Conservation (phyloP, 164 flowering plant species). For the Cinnamomum chago region DNA sequence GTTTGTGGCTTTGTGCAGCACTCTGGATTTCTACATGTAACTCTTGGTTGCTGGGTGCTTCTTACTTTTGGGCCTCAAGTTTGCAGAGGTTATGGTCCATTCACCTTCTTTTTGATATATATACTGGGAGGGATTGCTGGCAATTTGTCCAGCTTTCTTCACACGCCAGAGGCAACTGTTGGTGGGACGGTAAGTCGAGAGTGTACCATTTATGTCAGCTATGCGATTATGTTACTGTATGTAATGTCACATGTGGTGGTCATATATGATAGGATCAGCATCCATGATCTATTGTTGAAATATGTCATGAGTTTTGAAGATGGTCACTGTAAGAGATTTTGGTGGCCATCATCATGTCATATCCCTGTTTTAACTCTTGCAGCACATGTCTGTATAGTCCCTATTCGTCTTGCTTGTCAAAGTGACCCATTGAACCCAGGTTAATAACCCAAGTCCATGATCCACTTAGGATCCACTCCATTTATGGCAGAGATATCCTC, state of each 20-base stretch:
- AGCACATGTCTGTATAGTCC: neutral
- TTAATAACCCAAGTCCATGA: too few species aligned
- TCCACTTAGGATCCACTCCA: too few species aligned
- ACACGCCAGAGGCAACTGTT: conserved; percentile 66
- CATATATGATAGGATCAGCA: neutral
- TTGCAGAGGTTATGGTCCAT: conserved; percentile 54
- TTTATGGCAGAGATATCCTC: too few species aligned
- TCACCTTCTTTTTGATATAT: conserved; percentile 62
- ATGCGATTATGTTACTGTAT: neutral
- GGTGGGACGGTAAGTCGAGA: conserved; percentile 67
- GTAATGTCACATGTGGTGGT: neutral
- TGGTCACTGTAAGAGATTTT: neutral
- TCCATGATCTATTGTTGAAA: neutral
- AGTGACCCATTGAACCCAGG: too few species aligned
- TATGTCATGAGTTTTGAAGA: neutral
- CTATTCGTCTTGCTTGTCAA: neutral
- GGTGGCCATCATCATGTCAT: neutral
- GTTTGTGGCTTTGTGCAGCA: conserved; percentile 49
- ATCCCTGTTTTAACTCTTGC: neutral
- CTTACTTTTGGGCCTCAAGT: conserved; percentile 65
- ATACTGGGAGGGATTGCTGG: conserved; percentile 75
- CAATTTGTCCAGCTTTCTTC: conserved; percentile 64
- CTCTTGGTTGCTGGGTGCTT: conserved; percentile 66
- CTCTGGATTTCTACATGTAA: conserved; percentile 59
- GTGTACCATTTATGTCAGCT: neutral